Conservation (phyloP, 768 basidiomycete species). For the Rhizopogon rudus region DNA sequence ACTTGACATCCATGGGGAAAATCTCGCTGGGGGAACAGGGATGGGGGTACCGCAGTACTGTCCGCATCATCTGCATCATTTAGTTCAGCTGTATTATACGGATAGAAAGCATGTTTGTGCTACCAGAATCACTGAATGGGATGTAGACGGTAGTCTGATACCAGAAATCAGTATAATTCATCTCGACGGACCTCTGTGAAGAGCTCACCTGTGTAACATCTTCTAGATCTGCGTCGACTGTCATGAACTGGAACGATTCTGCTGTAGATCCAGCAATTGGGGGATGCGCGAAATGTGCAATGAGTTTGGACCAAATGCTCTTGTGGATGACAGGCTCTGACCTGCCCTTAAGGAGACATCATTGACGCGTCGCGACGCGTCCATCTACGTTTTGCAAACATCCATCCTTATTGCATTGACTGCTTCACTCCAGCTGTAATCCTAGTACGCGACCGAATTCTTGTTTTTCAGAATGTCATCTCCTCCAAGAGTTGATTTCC, state of each 20-base stretch:
- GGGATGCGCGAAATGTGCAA: too few species aligned
- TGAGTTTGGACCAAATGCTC: too few species aligned
- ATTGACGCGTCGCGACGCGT: conserved; percentile 55
- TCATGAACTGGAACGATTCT: conserved; percentile 5
- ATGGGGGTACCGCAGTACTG: background rate
- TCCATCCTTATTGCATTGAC: background rate
- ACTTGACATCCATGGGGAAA: conserved; percentile 29
- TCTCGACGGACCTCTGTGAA: background rate
- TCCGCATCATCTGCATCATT: background rate
- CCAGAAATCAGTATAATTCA: conserved; percentile 6
- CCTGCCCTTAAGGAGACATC: conserved; percentile 43
- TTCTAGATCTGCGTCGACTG: conserved; percentile 11
- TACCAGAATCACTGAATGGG: conserved; percentile 19
- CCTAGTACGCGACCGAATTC: background rate
- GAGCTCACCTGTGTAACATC: conserved; percentile 23
- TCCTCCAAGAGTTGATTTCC: conserved; percentile 60
- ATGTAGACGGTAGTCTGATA: conserved; percentile 26
- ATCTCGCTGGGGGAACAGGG: conserved; percentile 26
- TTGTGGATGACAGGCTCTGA: conserved; percentile 6
- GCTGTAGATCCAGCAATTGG: background rate
- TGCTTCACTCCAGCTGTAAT: too few species aligned
- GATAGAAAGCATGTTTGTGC: background rate
- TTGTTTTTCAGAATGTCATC: conserved; percentile 46
- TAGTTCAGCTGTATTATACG: background rate
- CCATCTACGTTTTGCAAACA: conserved; percentile 9